Evolutionary conservation across 2,329 filamentous ascomycete species (phyloP).

Genomic region (Ascosphaera aggregata): DNA sequence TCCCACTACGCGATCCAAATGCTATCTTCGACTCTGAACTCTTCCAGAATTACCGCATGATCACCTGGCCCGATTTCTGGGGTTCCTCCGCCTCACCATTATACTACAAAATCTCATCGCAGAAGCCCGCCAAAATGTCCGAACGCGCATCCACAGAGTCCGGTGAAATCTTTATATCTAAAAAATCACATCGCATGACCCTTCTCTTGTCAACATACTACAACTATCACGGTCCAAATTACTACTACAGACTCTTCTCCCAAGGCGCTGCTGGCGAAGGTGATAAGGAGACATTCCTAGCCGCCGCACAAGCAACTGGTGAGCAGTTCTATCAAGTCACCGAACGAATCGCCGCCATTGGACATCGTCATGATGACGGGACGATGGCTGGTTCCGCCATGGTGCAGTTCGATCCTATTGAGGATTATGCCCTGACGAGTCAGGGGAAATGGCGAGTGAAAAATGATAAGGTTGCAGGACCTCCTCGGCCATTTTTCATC

Average conservation of each 20-base stretch:
- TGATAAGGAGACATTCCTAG: slow-evolving; percentile 28
- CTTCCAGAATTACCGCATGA: slow-evolving; percentile 18
- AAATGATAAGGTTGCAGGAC: slow-evolving; percentile 9
- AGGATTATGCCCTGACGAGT: slow-evolving; percentile 10
- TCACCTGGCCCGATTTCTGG: slow-evolving; percentile 28
- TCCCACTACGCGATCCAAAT: slow-evolving; percentile 21
- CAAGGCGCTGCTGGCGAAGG: slow-evolving; percentile 26
- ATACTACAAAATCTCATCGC: slow-evolving; percentile 17
- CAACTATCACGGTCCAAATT: slow-evolving; percentile 22
- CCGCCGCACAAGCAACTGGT: slow-evolving; percentile 19
- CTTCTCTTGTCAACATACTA: slow-evolving; percentile 27
- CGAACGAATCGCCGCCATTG: slow-evolving; percentile 14
- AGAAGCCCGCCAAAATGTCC: background rate
- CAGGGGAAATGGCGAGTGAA: slow-evolving; percentile 10
- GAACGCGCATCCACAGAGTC: slow-evolving; percentile 17
- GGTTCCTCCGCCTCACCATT: slow-evolving; percentile 14
- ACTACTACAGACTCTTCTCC: slow-evolving; percentile 23
- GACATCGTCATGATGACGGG: slow-evolving; percentile 9
- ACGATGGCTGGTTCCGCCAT: slow-evolving; percentile 16
- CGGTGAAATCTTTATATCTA: slow-evolving; percentile 23
- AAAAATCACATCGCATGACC: slow-evolving; percentile 17
- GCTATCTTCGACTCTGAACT: slow-evolving; percentile 18
- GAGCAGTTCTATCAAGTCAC: slow-evolving; percentile 21
- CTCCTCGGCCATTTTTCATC: slow-evolving; percentile 16
- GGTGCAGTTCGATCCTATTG: slow-evolving; percentile 15